phyloP scores from a whole-genome alignment of 352 stramenopile species.

The Blastocystis sp. region DNA sequence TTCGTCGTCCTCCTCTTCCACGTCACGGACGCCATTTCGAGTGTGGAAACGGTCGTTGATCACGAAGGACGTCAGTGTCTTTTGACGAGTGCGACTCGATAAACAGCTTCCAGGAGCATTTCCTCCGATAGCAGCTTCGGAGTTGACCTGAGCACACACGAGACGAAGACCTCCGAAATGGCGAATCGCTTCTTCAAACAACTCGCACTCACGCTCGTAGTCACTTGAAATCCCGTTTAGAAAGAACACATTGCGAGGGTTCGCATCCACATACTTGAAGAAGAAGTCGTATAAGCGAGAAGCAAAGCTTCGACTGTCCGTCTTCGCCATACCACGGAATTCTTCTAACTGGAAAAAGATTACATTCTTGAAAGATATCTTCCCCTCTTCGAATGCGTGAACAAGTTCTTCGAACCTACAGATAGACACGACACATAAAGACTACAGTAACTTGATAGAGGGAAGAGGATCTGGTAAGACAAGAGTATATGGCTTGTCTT shows the following conservation, averaged over 20 bases:
- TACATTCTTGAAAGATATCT: slow-evolving; percentile 15
- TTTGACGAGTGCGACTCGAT: slow-evolving; percentile 34
- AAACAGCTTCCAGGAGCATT: slow-evolving; percentile 48
- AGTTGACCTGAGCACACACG: slow-evolving; percentile 13
- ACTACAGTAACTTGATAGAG: slow-evolving; percentile 23
- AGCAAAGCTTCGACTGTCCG: slow-evolving; percentile 37
- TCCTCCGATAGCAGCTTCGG: slow-evolving; percentile 46
- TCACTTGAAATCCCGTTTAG: slow-evolving; percentile 9
- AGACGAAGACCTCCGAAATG: not conserved
- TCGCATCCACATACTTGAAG: slow-evolving; percentile 54
- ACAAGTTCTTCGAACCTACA: slow-evolving; percentile 43
- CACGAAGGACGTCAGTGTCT: slow-evolving; percentile 42
- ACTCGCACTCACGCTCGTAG: slow-evolving; percentile 2
- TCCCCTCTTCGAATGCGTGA: not conserved
- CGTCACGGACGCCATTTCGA: slow-evolving; percentile 5
- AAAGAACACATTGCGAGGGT: slow-evolving; percentile 42
- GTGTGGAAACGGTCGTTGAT: slow-evolving; percentile 54
- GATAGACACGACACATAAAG: not conserved
- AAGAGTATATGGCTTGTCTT: slow-evolving; percentile 16
- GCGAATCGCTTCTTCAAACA: slow-evolving; percentile 26
- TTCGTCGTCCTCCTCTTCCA: not conserved
- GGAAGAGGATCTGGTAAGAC: slow-evolving; percentile 51
- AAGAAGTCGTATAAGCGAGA: slow-evolving; percentile 52
- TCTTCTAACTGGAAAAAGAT: slow-evolving; percentile 60
- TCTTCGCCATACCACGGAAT: slow-evolving; percentile 36